phyloP scores from a whole-genome alignment of 2,329 filamentous ascomycete genomes.

The Botrytis sinoallii region DNA sequence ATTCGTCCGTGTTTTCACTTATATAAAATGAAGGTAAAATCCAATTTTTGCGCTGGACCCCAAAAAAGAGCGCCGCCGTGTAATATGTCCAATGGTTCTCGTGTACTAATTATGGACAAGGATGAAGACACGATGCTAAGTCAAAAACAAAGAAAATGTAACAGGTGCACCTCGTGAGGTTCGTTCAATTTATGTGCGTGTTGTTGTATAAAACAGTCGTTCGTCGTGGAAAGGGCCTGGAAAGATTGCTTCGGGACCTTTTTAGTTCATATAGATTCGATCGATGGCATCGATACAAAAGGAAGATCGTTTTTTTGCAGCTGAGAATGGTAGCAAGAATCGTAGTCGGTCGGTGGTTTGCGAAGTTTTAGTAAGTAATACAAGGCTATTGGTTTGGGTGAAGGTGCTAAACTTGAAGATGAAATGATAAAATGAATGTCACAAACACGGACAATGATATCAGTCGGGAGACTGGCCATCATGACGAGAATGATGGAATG shows the following conservation, averaged over 20 bases:
- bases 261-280: neutral
- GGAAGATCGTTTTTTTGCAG: neutral
- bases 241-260: neutral
- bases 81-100: slow-evolving; percentile 5
- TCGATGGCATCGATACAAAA: neutral
- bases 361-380: neutral
- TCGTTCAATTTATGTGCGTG: neutral
- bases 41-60: neutral
- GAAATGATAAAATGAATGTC: neutral
- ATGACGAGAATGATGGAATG: neutral
- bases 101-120: slow-evolving; percentile 12
- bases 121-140: neutral
- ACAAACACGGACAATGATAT: neutral
- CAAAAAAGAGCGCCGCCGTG: neutral
- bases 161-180: neutral
- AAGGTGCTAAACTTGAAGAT: neutral
- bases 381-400: neutral
- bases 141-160: neutral
- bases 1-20: neutral
- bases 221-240: neutral
- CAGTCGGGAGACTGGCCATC: neutral
- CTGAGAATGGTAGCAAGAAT: neutral
- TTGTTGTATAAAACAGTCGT: neutral
- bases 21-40: neutral
- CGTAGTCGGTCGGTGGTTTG: neutral